Percentiles rank a stretch among this genome's conserved stretches.
Evolutionary conservation across 2,329 filamentous ascomycete species (phyloP).

Genomic region (Meredithiella fracta): DNA sequence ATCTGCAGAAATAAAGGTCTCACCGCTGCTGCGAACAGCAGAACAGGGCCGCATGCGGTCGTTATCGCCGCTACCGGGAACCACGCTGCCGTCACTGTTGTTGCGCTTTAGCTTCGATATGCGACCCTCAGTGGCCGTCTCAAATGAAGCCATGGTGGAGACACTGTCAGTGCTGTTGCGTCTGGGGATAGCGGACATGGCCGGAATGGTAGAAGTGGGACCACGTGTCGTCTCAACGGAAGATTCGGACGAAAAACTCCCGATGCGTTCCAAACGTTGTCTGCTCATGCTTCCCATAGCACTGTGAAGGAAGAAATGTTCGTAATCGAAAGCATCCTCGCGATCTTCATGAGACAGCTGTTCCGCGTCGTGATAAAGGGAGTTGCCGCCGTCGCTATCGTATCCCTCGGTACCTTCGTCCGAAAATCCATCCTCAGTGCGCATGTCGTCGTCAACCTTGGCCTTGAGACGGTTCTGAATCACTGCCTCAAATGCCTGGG

Average conservation of each 20-base stretch:
- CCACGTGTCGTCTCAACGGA: conserved; percentile 47
- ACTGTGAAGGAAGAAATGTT: conserved; percentile 88
- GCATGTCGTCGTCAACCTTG: conserved; percentile 25
- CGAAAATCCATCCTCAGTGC: conserved; percentile 23
- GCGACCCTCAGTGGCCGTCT: conserved; percentile 37
- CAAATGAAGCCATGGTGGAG: conserved; percentile 38
- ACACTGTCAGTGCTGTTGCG: conserved; percentile 32
- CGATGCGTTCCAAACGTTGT: conserved; percentile 29
- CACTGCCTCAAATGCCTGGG: conserved; percentile 4
- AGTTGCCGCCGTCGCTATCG: conserved; percentile 47
- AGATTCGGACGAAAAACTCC: conserved; percentile 41
- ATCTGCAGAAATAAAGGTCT: conserved; percentile 17
- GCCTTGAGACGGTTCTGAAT: conserved; percentile 16
- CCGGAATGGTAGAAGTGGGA: conserved; percentile 20
- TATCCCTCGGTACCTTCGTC: conserved; percentile 25
- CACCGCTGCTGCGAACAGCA: conserved; percentile 17
- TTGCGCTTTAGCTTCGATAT: conserved; percentile 25
- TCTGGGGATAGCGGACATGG: conserved; percentile 21
- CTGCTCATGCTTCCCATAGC: conserved; percentile 64
- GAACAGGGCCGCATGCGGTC: neutral
- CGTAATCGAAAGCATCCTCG: conserved; percentile 89
- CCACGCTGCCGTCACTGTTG: conserved; percentile 15
- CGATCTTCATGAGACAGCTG: conserved; percentile 76
- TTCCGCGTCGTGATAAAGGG: conserved; percentile 46
- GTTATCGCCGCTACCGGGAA: neutral